Base-by-base conservation (phyloP, 2,329 filamentous ascomycete genomes). In the Aspergillus sp. region DNA sequence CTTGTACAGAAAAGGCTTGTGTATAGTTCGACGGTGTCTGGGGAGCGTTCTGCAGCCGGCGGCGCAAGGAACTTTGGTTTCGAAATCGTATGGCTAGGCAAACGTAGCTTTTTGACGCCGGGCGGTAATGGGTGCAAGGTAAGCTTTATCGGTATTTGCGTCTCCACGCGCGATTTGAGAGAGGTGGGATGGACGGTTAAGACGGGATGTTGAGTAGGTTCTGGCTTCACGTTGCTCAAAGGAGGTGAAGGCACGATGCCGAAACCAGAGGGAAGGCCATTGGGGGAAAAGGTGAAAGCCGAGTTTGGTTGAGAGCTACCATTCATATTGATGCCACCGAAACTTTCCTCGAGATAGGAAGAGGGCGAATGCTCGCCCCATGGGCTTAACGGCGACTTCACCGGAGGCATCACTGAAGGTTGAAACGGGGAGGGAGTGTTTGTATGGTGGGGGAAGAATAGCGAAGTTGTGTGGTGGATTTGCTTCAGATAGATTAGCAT, bases 1-100 rank as follows among this genome's bases (percentile, higher is more conserved):
- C 91, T 97, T 1, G 92, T 93, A 74, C 93, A 97, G 11, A 98
- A 92, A 2, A 98, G 80, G 75, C 86, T 90, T 4, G 90, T 90
- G 65, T 88, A 86, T 47, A 96, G 79, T 76, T 93, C 92, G 31
- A 93, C 81, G 56, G 86, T 93, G 64, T 96, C 91, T 6, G 88
- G 81, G 2, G 85, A 83, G 35, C 84, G 85, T 50, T 85, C 82
- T 3, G 87, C 84, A 2, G 82, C 74, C 2, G 88, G 85, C 67
- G 92, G 96, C 3, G 90, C 86, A 45, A 96, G 82, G 23, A 96
- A 83, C 75, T 98, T 98, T 6, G 93, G 90, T 73, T 98, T 98
- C 19, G 93, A 95, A 55, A 99, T 95, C 1, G 91, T 96, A 70
- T 97, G 88, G 3, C 89, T 87, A 4, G 93, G 95, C 15, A 99